phyloP scores from a whole-genome alignment of 1,139 yeast genomes.

The Blastobotrys apis region DNA sequence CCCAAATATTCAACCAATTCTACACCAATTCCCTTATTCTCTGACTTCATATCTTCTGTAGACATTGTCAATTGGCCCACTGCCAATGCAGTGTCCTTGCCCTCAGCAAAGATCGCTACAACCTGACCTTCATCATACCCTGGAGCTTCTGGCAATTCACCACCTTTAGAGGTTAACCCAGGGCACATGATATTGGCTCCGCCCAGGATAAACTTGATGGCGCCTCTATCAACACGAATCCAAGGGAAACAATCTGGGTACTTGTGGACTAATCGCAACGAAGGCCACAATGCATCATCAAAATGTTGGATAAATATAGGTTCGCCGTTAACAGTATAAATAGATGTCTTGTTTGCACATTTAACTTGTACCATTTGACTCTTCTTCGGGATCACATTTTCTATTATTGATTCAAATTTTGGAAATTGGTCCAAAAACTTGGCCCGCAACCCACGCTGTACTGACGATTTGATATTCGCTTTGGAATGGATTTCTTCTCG shows the following conservation, averaged over 20 bases:
- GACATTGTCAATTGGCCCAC: conserved; percentile 84
- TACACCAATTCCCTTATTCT: conserved; percentile 87
- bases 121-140: conserved; percentile 57
- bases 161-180: conserved; percentile 90
- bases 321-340: conserved; percentile 70
- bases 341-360: conserved; percentile 83
- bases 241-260: conserved; percentile 59
- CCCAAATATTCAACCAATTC: conserved; percentile 83
- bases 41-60: conserved; percentile 78
- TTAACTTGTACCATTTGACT: conserved; percentile 77
- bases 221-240: conserved; percentile 93
- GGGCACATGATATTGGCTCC: conserved; percentile 99
- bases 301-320: conserved; percentile 79
- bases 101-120: conserved; percentile 86
- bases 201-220: conserved; percentile 86
- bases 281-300: conserved; percentile 72
- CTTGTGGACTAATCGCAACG: conserved; percentile 72
- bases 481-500: conserved; percentile 86
- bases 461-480: conserved; percentile 88
- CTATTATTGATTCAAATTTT: conserved; percentile 66
- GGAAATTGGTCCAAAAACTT: conserved; percentile 73
- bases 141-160: conserved; percentile 68
- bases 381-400: conserved; percentile 84
- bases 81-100: conserved; percentile 87
- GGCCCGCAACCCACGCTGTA: conserved; percentile 75